phyloP scores from a whole-genome alignment of 257 asterid species.

The Petunia axillaris region DNA sequence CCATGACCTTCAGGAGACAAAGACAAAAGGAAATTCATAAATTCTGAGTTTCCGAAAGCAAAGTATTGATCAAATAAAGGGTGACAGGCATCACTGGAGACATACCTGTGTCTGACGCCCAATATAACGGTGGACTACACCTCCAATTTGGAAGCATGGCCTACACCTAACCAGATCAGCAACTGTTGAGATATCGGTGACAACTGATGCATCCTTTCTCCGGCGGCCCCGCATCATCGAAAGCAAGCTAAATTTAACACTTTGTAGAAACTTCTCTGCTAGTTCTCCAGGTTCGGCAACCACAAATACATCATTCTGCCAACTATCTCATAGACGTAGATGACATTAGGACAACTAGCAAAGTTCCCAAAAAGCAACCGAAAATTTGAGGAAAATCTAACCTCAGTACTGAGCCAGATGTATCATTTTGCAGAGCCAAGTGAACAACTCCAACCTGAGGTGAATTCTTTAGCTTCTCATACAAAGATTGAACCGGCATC shows the following conservation, averaged over 20 bases:
- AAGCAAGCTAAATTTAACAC: conserved; percentile 80
- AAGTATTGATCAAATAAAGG: conserved; percentile 9
- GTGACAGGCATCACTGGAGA: not conserved
- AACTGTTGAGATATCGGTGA: conserved; percentile 70
- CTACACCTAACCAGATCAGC: conserved; percentile 81
- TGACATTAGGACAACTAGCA: conserved; percentile 31
- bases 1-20: conserved; percentile 78
- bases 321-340: conserved; percentile 48
- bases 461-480: conserved; percentile 76
- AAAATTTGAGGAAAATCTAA: conserved; percentile 26
- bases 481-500: conserved; percentile 61
- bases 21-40: conserved; percentile 25
- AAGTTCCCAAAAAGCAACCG: conserved; percentile 12
- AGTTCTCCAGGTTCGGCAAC: conserved; percentile 99
- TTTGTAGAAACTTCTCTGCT: conserved; percentile 88
- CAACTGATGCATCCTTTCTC: conserved; percentile 72
- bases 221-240: conserved; percentile 77
- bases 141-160: conserved; percentile 95
- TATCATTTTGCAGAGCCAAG: conserved; percentile 93
- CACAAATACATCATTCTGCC: conserved; percentile 99
- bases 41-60: conserved; percentile 29
- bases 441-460: conserved; percentile 96
- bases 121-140: conserved; percentile 94
- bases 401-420: conserved; percentile 89
- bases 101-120: conserved; percentile 97